phyloP scores from a whole-genome alignment of 306 rosid species.

The Vicia sativa region DNA sequence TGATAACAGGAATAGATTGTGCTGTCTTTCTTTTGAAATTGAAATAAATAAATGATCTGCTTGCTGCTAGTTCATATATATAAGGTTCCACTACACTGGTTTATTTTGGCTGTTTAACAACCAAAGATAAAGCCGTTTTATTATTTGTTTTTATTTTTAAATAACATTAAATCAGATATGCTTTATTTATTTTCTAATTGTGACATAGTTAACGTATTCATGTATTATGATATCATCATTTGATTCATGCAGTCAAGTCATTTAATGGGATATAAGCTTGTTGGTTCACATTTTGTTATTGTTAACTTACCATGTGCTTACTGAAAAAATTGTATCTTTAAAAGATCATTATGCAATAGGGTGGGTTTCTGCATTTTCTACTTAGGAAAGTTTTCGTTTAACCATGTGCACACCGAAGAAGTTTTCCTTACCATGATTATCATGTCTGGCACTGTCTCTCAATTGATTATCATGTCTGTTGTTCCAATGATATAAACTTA shows the following conservation, averaged over 20 bases:
- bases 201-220: slow-evolving; percentile 9
- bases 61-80: slow-evolving; percentile 16
- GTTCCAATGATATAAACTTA: slow-evolving; percentile 33
- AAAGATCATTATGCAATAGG: background rate
- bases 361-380: slow-evolving; percentile 32
- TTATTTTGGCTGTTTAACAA: slow-evolving; percentile 24
- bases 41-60: slow-evolving; percentile 15
- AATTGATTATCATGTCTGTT: slow-evolving; percentile 38
- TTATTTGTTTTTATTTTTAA: slow-evolving; percentile 10
- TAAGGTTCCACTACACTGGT: slow-evolving; percentile 4
- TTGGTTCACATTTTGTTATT: background rate
- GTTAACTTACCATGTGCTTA: slow-evolving; percentile 13
- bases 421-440: slow-evolving; percentile 26
- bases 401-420: slow-evolving; percentile 25
- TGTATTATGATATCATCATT: slow-evolving; percentile 2
- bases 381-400: slow-evolving; percentile 8
- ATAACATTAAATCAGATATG: background rate
- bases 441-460: slow-evolving; percentile 27
- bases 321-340: slow-evolving; percentile 13
- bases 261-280: slow-evolving; percentile 4
- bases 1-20: slow-evolving; percentile 5
- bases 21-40: slow-evolving; percentile 18
- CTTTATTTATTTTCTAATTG: slow-evolving; percentile 29
- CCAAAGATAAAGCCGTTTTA: background rate
- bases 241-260: background rate